Percentiles rank a stretch among this genome's conserved stretches.
These are phyloP conservation scores for Stipa capillata DNA, from an alignment of 176 grass and related monocot genomes.

Conservation along the genomic window DNA sequence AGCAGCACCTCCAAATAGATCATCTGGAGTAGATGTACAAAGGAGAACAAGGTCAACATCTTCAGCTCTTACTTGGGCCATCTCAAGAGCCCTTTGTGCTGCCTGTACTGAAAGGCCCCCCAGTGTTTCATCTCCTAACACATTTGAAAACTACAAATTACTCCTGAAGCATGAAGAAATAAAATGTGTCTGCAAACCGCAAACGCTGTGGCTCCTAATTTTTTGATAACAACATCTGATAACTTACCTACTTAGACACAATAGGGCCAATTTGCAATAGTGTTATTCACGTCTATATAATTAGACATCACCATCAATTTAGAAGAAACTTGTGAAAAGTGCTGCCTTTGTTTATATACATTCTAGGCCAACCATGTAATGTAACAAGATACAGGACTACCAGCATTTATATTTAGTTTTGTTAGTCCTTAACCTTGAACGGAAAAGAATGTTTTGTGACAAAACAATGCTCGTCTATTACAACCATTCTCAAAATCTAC, in stretches of 20 bases:
- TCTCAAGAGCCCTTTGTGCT: conserved; percentile 76
- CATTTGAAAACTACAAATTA: conserved; percentile 12
- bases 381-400: neutral
- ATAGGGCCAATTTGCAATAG: neutral
- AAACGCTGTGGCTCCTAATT: neutral
- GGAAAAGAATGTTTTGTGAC: neutral
- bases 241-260: neutral
- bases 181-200: conserved; percentile 10
- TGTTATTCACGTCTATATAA: neutral
- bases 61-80: conserved; percentile 80
- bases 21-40: conserved; percentile 91
- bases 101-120: conserved; percentile 63
- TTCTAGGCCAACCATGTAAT: neutral
- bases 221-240: neutral
- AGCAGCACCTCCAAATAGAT: conserved; percentile 76
- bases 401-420: neutral
- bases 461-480: neutral
- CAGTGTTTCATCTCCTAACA: conserved; percentile 65
- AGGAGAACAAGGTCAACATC: conserved; percentile 66
- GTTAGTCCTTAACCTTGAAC: neutral
- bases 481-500: neutral
- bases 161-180: neutral
- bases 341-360: neutral
- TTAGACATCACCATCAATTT: neutral
- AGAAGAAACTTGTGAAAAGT: neutral